Evolutionary conservation across 2,329 filamentous ascomycete genomes (phyloP), one percentile per base, ranked within the genome.

Genomic region (Lasiodiplodia sp.): DNA sequence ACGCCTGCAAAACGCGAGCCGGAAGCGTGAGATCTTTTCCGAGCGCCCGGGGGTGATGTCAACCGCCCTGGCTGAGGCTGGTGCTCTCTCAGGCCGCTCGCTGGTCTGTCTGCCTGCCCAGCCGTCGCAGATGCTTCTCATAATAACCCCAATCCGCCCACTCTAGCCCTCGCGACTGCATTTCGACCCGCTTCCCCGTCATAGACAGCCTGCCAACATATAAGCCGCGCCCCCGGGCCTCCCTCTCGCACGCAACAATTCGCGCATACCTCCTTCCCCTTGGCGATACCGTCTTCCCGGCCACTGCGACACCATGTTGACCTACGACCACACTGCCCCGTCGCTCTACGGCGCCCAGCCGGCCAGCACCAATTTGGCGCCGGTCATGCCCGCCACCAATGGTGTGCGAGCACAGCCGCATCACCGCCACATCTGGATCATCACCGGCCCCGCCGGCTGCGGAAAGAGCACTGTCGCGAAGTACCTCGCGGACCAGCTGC

Each of bases 391-490:
- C 53, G 21, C 67, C 14, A 34, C 66, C 25, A 64, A 68, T 37
- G 55, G 51, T 38, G 51, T 68, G 34, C 64, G 51, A 7, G 23
- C 71, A n/a, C 74, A 76, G 21, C 73, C 77, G 7, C 74, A 75
- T 70, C 79, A 82, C 69, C 80, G 83, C 71, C 83, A 85, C 75
- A 84, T 85, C 68, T 83, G 83, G 76, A 81, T 86, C 71, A 81
- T 87, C 34, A 85, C 83, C 23, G 85, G 85, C 6, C 84, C 84
- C 23, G 84, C 84, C 64, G 85, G 85, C 44, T 85, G 84, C 71
- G 85, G 85, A 34, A 87, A 87, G 78, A 86, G 81, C 69, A 85
- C 84, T 8, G 80, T 86, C 51, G 84, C 84, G 16, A 80, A 82
- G 68, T 78, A 79, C 62, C 77, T 87, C 12, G 77, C 83, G 8